Evolutionary conservation across 352 stramenopile species (phyloP).

Genomic region (Pythium grandisporangium): DNA sequence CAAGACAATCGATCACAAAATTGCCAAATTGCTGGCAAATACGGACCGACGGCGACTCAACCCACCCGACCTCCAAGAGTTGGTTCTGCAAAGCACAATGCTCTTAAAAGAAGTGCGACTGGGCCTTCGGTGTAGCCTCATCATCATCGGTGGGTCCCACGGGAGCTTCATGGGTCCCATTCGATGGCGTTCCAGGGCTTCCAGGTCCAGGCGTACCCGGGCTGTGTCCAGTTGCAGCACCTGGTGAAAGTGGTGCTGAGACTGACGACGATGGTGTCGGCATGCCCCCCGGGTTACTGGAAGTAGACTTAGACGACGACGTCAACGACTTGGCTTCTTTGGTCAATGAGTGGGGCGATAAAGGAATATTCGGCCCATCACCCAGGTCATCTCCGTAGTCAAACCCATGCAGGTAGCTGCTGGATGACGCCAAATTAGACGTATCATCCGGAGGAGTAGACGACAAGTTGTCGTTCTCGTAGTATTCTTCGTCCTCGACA

Average conservation of each 20-base stretch:
- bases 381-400: constrained; percentile 5
- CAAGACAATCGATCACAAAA: too few species aligned
- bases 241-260: constrained; percentile 20
- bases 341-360: constrained; percentile 4
- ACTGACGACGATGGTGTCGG: constrained; percentile 9
- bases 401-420: constrained; percentile 9
- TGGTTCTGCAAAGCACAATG: not conserved
- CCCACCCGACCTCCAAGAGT: too few species aligned
- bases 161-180: not conserved
- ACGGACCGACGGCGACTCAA: too few species aligned
- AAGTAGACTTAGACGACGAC: not conserved
- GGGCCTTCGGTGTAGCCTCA: constrained; percentile 3
- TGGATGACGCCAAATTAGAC: too few species aligned
- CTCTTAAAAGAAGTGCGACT: constrained; percentile 6
- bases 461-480: constrained; percentile 22
- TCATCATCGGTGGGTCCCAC: not conserved
- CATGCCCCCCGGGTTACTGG: too few species aligned
- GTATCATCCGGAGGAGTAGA: constrained; percentile 9
- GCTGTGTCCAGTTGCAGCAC: too few species aligned
- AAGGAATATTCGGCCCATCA: constrained; percentile 2
- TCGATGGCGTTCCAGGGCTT: not conserved
- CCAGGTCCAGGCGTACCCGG: not conserved
- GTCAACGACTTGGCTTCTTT: constrained; percentile 5
- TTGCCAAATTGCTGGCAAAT: too few species aligned
- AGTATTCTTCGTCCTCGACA: constrained; percentile 48